Conservation (phyloP, 2,329 filamentous ascomycete genomes). For the Arthroderma uncinatum region DNA sequence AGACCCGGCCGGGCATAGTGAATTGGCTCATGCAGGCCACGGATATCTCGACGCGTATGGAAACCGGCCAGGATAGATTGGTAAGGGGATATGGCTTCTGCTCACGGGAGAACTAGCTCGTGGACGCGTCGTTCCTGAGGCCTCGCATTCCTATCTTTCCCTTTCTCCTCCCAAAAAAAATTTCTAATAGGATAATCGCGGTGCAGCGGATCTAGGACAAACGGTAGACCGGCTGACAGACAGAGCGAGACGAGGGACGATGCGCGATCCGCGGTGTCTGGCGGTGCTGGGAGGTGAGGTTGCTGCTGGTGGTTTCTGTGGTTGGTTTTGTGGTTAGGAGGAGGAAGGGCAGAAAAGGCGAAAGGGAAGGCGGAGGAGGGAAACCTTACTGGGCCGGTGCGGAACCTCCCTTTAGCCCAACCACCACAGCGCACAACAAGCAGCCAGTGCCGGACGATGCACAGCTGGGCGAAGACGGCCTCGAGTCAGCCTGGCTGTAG, state of each 20-base stretch:
- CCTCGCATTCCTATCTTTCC: constrained; percentile 1
- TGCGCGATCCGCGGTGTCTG: not conserved
- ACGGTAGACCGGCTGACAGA: not conserved
- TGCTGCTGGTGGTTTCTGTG: not conserved
- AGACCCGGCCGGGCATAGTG: not conserved
- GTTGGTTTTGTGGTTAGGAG: not conserved
- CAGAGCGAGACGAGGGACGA: not conserved
- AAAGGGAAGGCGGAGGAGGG: constrained; percentile 11
- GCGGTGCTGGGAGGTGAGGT: not conserved
- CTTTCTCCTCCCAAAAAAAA: too few relatives aligned
- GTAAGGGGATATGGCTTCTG: not conserved
- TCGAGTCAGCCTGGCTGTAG: too few relatives aligned
- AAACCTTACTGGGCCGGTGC: constrained; percentile 2
- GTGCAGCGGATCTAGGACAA: not conserved
- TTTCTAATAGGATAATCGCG: not conserved
- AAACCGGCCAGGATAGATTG: not conserved
- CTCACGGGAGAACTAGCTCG: not conserved
- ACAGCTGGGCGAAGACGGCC: too few relatives aligned
- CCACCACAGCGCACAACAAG: not conserved
- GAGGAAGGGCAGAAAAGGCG: not conserved
- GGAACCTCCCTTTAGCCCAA: not conserved
- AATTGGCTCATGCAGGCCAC: not conserved
- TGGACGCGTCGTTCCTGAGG: constrained; percentile 3
- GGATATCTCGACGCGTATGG: constrained; percentile 1
- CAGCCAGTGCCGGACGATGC: not conserved